Base-by-base conservation (phyloP, 192 early-diverging fungal genomes). In the Coemansia sp. region DNA sequence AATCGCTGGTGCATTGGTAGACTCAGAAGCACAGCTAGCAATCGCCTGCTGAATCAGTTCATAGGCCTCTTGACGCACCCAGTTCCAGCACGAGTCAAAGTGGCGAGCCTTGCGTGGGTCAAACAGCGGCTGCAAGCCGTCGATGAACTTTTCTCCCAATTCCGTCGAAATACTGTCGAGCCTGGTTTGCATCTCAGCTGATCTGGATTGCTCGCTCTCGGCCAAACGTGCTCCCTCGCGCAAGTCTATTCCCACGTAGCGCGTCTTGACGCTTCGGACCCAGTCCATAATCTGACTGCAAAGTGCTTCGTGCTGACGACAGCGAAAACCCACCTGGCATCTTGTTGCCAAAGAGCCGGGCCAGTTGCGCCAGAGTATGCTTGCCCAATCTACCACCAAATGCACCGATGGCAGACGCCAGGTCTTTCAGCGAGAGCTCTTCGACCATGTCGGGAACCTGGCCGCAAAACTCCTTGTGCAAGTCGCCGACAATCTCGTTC, bases 21-120 rank as follows among this genome's bases (percentile, higher is more conserved):
- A 59, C 1, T n/a, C 56, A 36, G 32, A 1, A 31, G 56, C 5
- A 13, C 50, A 67, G 87, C 83, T 65, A 88, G 90, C 78, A 89
- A 95, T 86, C 44, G 92, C 87, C 72, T 92, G 91, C 69, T 93
- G 95, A 69, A 91, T 92, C 56, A 60, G 46, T 17, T 44, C 69
- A 75, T 59, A 85, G 59, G 31, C 70, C 34, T 53, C 75, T 48
- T 93, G 87, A 62, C 51, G 74, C 63, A 92, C 85, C 94, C 95
- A 97, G 84, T 97, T 95, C 95, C 95, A 97, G 88, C 90, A 89
- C 31, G 95, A 97, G 67, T 97, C 93, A 72, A 92, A 97, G n/a
- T 67, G 83, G 55, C 95, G 89, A 41, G 91, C 92, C 85, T 94
- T 97, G 65, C 88, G 85, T 10, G 79, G 75, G 45, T 86, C 89